Conservation (phyloP, 2,329 filamentous ascomycete genomes). For the Penicillium sp. region DNA sequence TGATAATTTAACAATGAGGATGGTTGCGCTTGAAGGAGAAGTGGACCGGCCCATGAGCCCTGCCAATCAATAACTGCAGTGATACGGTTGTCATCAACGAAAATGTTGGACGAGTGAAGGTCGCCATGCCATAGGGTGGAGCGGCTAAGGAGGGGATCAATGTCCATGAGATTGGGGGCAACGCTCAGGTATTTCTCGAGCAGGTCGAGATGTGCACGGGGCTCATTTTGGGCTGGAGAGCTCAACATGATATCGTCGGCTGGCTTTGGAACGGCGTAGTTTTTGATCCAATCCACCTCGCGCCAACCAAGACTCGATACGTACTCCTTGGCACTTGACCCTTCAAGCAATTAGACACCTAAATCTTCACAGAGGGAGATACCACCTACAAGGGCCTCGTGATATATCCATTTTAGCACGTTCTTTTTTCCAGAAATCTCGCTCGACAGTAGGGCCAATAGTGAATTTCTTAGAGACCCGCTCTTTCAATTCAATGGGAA, state of each 20-base stretch:
- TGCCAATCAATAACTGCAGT: constrained; percentile 43
- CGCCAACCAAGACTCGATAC: constrained; percentile 16
- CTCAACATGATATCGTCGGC: constrained; percentile 3
- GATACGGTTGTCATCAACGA: constrained; percentile 31
- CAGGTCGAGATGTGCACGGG: background rate
- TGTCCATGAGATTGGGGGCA: background rate
- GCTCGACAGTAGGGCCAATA: constrained; percentile 34
- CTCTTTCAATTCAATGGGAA: constrained; percentile 26
- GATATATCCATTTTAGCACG: constrained; percentile 31
- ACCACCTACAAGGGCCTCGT: constrained; percentile 37
- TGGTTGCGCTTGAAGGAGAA: constrained; percentile 21
- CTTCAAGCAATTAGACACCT: constrained; percentile 17
- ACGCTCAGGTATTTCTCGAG: background rate
- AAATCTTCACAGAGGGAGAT: constrained; percentile 1
- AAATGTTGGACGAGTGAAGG: constrained; percentile 36
- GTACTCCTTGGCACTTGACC: constrained; percentile 31
- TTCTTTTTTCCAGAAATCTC: constrained; percentile 22
- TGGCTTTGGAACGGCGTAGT: background rate
- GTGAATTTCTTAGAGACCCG: constrained; percentile 27
- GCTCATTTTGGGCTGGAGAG: background rate
- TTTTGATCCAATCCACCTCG: background rate
- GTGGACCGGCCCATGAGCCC: constrained; percentile 25
- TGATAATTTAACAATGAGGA: constrained; percentile 22
- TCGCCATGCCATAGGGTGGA: constrained; percentile 40
- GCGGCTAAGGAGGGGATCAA: constrained; percentile 4